Conservation (phyloP, 768 basidiomycete genomes). For the Agaricus subrufescens region DNA sequence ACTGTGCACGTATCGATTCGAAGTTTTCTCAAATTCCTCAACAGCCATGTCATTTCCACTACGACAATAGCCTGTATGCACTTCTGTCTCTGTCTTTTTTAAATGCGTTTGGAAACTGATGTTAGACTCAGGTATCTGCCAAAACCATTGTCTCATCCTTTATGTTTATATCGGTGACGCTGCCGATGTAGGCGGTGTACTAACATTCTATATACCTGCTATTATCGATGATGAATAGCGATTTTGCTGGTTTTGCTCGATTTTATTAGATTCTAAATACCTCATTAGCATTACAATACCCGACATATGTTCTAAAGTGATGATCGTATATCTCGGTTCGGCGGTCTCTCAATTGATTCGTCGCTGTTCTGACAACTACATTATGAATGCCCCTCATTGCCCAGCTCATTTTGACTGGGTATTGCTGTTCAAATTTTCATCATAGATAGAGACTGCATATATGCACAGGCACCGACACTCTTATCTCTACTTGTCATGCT, state of each 20-base stretch:
- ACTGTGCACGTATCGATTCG: slow-evolving; percentile 66
- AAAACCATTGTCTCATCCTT: slow-evolving; percentile 78
- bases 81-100: background rate
- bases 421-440: too few species aligned
- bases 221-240: slow-evolving; percentile 44
- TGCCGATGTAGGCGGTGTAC: slow-evolving; percentile 73
- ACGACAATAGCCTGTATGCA: slow-evolving; percentile 81
- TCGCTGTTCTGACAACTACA: too few species aligned
- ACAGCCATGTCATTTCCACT: slow-evolving; percentile 73
- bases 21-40: slow-evolving; percentile 79
- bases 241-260: background rate
- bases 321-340: too few species aligned
- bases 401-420: too few species aligned
- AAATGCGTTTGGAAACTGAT: background rate
- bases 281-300: too few species aligned
- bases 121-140: slow-evolving; percentile 60
- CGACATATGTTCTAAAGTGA: too few species aligned
- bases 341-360: too few species aligned
- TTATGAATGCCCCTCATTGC: too few species aligned
- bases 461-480: too few species aligned
- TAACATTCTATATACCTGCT: slow-evolving; percentile 86
- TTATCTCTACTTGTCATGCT: too few species aligned
- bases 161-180: slow-evolving; percentile 87
- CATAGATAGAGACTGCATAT: too few species aligned
- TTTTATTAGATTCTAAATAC: background rate